These are phyloP conservation scores for Colletotrichum melonis DNA, from an alignment of 2,329 filamentous ascomycete genomes.

Conservation along the genomic window DNA sequence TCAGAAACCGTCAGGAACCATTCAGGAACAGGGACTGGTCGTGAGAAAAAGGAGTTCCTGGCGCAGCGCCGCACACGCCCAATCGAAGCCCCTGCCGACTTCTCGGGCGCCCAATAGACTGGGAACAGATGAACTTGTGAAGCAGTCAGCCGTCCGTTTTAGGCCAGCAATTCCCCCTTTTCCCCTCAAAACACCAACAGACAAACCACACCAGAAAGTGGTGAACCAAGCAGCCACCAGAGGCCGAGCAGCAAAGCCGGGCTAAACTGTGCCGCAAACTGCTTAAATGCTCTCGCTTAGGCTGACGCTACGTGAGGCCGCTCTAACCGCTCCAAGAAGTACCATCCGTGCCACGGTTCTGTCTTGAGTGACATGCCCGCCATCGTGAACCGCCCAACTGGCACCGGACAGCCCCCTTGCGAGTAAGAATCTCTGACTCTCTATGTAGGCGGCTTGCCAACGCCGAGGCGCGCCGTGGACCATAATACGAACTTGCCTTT, in stretches of 20 bases:
- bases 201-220: not conserved
- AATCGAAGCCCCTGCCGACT: constrained; percentile 18
- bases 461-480: not conserved
- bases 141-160: not conserved
- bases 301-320: constrained; percentile 4
- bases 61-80: not conserved
- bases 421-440: not conserved
- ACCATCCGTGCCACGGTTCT: not conserved
- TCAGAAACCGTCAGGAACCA: not conserved
- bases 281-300: constrained; percentile 16
- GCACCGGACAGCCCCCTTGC: constrained; percentile 1
- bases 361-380: constrained; percentile 11
- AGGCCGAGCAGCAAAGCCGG: constrained; percentile 4
- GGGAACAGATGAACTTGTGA: not conserved
- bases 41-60: not conserved
- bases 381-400: constrained; percentile 1
- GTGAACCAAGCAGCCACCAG: constrained; percentile 2
- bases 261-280: constrained; percentile 12
- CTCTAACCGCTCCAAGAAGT: constrained; percentile 5
- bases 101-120: not conserved
- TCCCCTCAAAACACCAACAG: not conserved
- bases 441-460: not conserved
- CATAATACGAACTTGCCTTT: constrained; percentile 7
- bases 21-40: not conserved
- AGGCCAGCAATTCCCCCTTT: not conserved